Evolutionary conservation across 2,329 filamentous ascomycete genomes (phyloP), one percentile per base, ranked within the genome.

Genomic region (Neonectria neomacrospora): DNA sequence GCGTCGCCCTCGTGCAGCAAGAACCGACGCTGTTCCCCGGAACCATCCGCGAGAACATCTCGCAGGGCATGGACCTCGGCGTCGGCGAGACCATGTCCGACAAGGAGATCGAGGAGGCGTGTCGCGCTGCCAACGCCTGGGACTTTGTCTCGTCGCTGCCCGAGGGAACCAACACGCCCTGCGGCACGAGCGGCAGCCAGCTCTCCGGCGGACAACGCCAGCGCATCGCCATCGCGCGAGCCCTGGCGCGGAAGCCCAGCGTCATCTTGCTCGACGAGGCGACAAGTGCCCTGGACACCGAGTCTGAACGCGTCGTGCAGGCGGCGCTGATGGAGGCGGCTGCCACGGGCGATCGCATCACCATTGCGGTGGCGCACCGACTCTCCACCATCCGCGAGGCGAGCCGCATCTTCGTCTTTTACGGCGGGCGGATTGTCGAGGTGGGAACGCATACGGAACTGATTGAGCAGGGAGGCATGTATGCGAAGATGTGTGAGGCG

Each of bases 171-270:
- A 75, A 87, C 6, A 88, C 86, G 0, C 79, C 80, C 34, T 77
- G 87, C 8, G 81, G 91, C 7, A 86, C 88, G 18, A 87, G 89
- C 58, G 90, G 89, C 8, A 87, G 86, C 0, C 82, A 87, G 20
- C 75, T 93, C 3, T 91, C 88, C 0, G 90, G 90, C 7, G 91
- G 91, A 0, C 91, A 93, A 73, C 86, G 86, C 7, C 91, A 93
- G 73, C 82, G 90, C 2, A 73, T 93, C 18, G 85, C 87, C 1
- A 92, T 93, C 67, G 90, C 91, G 0, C 82, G 91, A 9, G 90
- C 90, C 2, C 80, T 92, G 0, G 80, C 91, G 2, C 83, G 90
- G 0, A 81, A 84, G 20, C 91, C 91, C 0, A 82, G 86, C 53
- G 79, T 93, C 86, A 88, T 7, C 93, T 11, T 41, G 37, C 37